Percentiles rank a stretch among this genome's conserved stretches.
Conservation (phyloP, 2,329 filamentous ascomycete genomes). For the Stenocarpella maydis region DNA sequence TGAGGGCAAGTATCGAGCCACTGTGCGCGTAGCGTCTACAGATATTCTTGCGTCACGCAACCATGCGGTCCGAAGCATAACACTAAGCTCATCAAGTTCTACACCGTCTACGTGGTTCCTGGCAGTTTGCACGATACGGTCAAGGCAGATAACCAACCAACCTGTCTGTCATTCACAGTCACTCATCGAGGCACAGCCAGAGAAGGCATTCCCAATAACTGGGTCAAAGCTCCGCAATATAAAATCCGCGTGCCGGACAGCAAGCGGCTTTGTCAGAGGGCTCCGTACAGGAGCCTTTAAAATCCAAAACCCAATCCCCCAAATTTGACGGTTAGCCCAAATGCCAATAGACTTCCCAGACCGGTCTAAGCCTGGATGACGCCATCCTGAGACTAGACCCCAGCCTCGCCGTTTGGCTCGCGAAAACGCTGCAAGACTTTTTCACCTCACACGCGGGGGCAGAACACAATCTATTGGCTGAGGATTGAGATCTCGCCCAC, state of each 20-base stretch:
- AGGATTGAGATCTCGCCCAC: not conserved
- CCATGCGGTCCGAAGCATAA: too few species aligned
- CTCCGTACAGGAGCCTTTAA: not conserved
- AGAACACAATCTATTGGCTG: conserved; percentile 28
- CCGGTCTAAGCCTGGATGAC: conserved; percentile 28
- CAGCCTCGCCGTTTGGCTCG: not conserved
- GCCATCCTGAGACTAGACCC: conserved; percentile 28
- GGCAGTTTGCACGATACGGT: not conserved
- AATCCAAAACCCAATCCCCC: not conserved
- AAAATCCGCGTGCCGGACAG: not conserved
- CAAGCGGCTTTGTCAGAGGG: not conserved
- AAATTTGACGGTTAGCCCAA: not conserved
- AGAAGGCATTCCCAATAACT: too few species aligned
- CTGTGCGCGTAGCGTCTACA: not conserved
- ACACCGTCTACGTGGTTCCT: not conserved
- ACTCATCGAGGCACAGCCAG: too few species aligned
- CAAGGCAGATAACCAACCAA: not conserved
- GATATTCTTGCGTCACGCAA: too few species aligned
- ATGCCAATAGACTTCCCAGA: not conserved
- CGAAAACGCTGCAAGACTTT: conserved; percentile 10
- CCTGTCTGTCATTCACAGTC: too few species aligned
- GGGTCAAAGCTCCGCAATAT: not conserved
- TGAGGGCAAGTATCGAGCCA: too few species aligned
- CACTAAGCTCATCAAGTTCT: not conserved
- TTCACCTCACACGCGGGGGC: not conserved